A percentile compares a stretch with the other conserved stretches of the same genome.
These are phyloP conservation scores for Ceratocystis cacaofunesta DNA, from an alignment of 2,329 filamentous ascomycete genomes.

Conservation along the genomic window DNA sequence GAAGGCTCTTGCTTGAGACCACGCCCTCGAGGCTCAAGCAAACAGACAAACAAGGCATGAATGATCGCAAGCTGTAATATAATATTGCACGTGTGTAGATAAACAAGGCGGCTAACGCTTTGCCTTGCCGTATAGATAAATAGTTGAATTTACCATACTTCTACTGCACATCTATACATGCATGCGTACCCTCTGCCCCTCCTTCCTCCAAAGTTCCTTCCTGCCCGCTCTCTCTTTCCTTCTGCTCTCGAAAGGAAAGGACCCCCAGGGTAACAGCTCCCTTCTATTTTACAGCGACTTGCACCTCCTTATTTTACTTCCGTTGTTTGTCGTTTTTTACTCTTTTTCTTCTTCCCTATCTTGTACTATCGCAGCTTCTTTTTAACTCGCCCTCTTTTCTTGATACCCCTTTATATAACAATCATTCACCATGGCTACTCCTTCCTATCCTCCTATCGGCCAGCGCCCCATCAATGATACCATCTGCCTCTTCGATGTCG, in stretches of 20 bases:
- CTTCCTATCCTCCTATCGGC: slow-evolving; percentile 56
- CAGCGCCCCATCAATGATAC: slow-evolving; percentile 84
- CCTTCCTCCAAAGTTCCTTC: neutral
- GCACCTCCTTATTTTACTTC: slow-evolving; percentile 12
- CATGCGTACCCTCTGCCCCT: neutral
- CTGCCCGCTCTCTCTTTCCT: neutral
- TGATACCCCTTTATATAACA: slow-evolving; percentile 6
- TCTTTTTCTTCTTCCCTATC: slow-evolving; percentile 1
- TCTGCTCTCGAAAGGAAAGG: neutral
- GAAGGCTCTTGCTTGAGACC: too few species aligned
- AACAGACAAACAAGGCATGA: too few species aligned
- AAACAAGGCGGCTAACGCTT: neutral
- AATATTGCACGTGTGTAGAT: neutral
- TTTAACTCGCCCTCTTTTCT: slow-evolving; percentile 5
- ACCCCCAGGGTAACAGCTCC: neutral
- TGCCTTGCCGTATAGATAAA: neutral
- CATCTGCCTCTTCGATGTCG: slow-evolving; percentile 90
- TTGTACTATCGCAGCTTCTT: neutral
- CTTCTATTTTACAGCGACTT: neutral
- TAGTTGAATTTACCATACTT: neutral
- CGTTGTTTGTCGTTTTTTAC: neutral
- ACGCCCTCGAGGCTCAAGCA: neutral
- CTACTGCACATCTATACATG: neutral
- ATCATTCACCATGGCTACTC: slow-evolving; percentile 27
- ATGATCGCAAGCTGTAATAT: too few species aligned